Evolutionary conservation across 768 basidiomycete species (phyloP).

Genomic region (Rhodosporidiobolus sp.): DNA sequence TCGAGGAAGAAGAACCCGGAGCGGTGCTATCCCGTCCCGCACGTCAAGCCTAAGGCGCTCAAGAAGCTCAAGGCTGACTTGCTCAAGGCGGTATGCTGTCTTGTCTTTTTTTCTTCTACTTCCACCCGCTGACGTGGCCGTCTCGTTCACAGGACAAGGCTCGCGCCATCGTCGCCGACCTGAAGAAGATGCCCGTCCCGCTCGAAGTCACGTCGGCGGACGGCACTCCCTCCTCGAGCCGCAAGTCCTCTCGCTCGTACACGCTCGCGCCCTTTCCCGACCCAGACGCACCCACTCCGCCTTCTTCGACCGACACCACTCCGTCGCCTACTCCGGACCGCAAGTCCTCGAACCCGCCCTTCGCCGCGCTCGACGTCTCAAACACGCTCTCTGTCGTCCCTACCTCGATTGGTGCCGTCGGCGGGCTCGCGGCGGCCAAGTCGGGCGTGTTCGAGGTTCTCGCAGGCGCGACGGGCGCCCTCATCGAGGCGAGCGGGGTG

Average conservation of each 20-base stretch:
- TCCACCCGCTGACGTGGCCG: background rate
- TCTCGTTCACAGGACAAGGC: slow-evolving; percentile 11
- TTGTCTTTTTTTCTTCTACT: background rate
- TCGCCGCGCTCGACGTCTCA: background rate
- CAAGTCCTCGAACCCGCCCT: background rate
- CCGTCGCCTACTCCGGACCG: background rate
- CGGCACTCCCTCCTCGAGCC: background rate
- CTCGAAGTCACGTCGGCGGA: background rate
- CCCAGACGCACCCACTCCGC: background rate
- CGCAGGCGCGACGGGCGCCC: slow-evolving; percentile 13
- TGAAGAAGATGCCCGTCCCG: slow-evolving; percentile 14
- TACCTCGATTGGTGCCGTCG: background rate
- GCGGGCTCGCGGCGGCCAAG: slow-evolving; percentile 1
- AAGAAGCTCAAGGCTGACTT: slow-evolving; percentile 27
- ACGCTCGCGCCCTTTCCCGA: too few species aligned
- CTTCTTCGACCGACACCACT: background rate
- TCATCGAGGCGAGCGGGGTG: slow-evolving; percentile 2
- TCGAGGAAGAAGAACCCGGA: background rate
- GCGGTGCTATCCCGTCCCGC: background rate
- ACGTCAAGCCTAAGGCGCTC: slow-evolving; percentile 21
- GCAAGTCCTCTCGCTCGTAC: too few species aligned
- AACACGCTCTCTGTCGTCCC: background rate
- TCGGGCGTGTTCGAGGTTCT: slow-evolving; percentile 28
- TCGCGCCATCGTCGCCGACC: slow-evolving; percentile 16
- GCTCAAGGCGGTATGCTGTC: slow-evolving; percentile 7